A percentile compares a stretch with the other conserved stretches of the same genome.
phyloP scores from a whole-genome alignment of 345 rosid genomes.

The Citrus glauca region DNA sequence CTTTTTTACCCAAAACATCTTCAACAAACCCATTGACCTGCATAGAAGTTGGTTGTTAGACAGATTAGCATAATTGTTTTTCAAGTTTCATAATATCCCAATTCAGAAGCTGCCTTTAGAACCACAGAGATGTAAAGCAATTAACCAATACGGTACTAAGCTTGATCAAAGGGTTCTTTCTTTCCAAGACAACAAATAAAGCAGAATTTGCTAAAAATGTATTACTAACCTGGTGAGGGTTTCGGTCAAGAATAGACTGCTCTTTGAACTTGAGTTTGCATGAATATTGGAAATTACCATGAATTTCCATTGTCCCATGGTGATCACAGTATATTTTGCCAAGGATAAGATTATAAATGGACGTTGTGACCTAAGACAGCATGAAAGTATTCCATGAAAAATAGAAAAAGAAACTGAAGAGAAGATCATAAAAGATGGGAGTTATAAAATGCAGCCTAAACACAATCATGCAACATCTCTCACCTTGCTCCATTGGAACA shows the following conservation, averaged over 20 bases:
- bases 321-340: constrained; percentile 92
- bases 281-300: constrained; percentile 70
- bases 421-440: constrained; percentile 7
- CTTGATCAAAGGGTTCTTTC: neutral
- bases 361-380: constrained; percentile 72
- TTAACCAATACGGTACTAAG: neutral
- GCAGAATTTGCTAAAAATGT: neutral
- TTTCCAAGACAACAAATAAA: neutral
- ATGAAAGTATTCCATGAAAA: constrained; percentile 12
- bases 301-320: constrained; percentile 88
- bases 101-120: neutral
- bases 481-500: constrained; percentile 97
- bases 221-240: constrained; percentile 77
- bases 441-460: neutral
- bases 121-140: neutral
- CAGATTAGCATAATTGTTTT: neutral
- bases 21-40: constrained; percentile 93
- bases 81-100: neutral
- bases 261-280: constrained; percentile 95
- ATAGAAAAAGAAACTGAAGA: constrained; percentile 12
- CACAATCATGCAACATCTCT: neutral
- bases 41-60: neutral
- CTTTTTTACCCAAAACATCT: constrained; percentile 58
- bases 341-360: constrained; percentile 84
- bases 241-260: constrained; percentile 86